Evolutionary conservation across 2,329 filamentous ascomycete species (phyloP), one percentile per base, ranked within the genome.

Genomic region (Fusarium citri): DNA sequence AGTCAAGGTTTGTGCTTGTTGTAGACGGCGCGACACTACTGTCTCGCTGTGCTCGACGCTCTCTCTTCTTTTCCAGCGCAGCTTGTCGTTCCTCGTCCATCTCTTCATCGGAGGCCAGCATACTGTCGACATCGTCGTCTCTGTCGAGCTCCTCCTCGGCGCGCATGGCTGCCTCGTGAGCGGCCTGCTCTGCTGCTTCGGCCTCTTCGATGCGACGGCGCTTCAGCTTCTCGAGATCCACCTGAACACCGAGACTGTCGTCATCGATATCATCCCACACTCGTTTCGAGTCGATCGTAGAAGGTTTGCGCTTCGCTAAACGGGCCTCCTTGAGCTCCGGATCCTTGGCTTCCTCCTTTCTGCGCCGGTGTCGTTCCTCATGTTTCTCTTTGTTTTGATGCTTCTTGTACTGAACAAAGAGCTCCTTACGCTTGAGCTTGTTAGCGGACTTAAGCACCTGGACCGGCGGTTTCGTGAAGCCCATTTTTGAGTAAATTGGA

Each of bases 241-340:
- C 87, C 70, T 83, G 82, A 16, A 82, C 81, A 67, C 85, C 86
- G 8, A 89, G 82, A 50, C 82, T 85, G 71, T 91, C 88, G 59
- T 87, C 86, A 49, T 90, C 90, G 51, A 88, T 87, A 55, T 94
- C 90, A 75, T 98, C 94, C 93, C 94, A 98, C 31, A 93, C 89
- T 78, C 96, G 89, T 84, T 97, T 97, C 74, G 90, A 88, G 74
- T 98, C 94, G 61, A 97, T 86, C 1, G 94, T 97, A 57, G 88
- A 80, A 1, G 96, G 92, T 45, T 94, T 87, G 82, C 97, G 97
- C 72, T 87, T 89, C 64, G 89, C 89, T 65, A 95, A 84, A 74
- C 96, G 88, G 71, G 91, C 88, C 66, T 88, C 89, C 72, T 89
- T 89, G 64, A 97, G 81, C 63, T 89, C 87, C 3, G 95, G 94